Base-by-base conservation (phyloP, 495 filamentous ascomycete genomes). In the Stereocaulon alpinum region DNA sequence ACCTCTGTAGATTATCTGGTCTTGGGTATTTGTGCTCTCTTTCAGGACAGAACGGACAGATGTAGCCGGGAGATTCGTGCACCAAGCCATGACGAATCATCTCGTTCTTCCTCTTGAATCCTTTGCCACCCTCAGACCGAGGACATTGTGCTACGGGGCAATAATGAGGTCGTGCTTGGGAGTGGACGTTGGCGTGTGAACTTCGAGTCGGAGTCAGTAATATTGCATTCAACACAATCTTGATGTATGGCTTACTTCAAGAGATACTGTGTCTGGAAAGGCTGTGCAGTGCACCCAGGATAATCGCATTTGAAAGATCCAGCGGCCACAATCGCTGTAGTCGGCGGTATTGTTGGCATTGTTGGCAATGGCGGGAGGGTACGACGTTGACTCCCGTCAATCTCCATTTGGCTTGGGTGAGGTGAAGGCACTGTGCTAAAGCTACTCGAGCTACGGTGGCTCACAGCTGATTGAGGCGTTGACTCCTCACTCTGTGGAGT, bases 71-170 rank as follows among this genome's bases (percentile, higher is more conserved):
- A 9, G 90, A 95, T 59, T 90, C 85, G 66, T 98, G 93, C 2
- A 98, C 93, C 2, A 98, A 78, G 4, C 92, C 91, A 74, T 98
- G 93, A 20, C 93, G 81, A 61, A 97, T 96, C 94, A 98, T 97
- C 73, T 98, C 94, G 65, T 98, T 98, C 72, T 98, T 97, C 43
- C 94, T 83, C 71, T 98, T 98, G 77, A 98, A 98, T 0, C 94
- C 93, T 71, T 89, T 95, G 17, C 93, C 93, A 15, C 87, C 87
- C 62, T 88, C 80, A 7, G 81, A 84, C 37, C 93, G 82, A 22
- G 87, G 74, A 70, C 93, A 98, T 2, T 80, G 84, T 32, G 80
- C 77, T 15, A 95, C 84, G 0, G 89, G 83, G 70, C 94, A 98
- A 67, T 91, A 97, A 71, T 97, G 92, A 17, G 91, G 91, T 40